Percentiles rank a stretch among this genome's conserved stretches.
Conservation (phyloP, 2,329 filamentous ascomycete species). For the Cryoendolithus antarcticus region DNA sequence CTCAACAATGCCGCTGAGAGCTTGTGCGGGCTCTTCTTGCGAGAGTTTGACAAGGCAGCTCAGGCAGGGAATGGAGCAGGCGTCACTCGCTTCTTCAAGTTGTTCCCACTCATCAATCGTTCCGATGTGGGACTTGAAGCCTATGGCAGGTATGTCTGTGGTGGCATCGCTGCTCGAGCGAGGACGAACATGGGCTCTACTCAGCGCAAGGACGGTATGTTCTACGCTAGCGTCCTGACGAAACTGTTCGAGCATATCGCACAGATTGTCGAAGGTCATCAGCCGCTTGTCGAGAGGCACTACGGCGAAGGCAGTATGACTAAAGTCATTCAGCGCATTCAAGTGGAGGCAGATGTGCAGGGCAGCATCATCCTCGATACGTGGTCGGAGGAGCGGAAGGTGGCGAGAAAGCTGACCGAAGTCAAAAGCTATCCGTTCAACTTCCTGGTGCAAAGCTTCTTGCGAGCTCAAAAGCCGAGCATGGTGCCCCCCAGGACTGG, state of each 20-base stretch:
- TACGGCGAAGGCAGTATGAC: conserved; percentile 91
- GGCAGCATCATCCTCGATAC: conserved; percentile 92
- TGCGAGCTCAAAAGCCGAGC: conserved; percentile 57
- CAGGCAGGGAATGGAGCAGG: conserved; percentile 75
- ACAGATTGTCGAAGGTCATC: conserved; percentile 87
- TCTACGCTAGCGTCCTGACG: conserved; percentile 82
- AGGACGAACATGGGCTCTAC: conserved; percentile 61
- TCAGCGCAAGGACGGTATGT: conserved; percentile 64
- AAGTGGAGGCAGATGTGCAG: conserved; percentile 91
- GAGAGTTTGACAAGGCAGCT: conserved; percentile 90
- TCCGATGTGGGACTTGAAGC: conserved; percentile 84
- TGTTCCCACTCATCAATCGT: conserved; percentile 86
- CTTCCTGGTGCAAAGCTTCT: conserved; percentile 88
- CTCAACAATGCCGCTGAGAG: conserved; percentile 79
- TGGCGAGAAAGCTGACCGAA: conserved; percentile 81
- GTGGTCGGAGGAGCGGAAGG: conserved; percentile 77
- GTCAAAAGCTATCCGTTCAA: conserved; percentile 97
- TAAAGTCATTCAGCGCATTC: conserved; percentile 80
- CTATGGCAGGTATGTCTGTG: conserved; percentile 91
- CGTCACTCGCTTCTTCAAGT: conserved; percentile 93
- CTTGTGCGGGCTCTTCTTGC: conserved; percentile 76
- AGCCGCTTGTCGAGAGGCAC: conserved; percentile 80
- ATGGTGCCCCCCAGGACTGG: conserved; percentile 45
- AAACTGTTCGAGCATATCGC: conserved; percentile 96
- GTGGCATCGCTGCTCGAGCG: conserved; percentile 78